Evolutionary conservation across 2,329 filamentous ascomycete species (phyloP).

Genomic region (Fusarium sp.): DNA sequence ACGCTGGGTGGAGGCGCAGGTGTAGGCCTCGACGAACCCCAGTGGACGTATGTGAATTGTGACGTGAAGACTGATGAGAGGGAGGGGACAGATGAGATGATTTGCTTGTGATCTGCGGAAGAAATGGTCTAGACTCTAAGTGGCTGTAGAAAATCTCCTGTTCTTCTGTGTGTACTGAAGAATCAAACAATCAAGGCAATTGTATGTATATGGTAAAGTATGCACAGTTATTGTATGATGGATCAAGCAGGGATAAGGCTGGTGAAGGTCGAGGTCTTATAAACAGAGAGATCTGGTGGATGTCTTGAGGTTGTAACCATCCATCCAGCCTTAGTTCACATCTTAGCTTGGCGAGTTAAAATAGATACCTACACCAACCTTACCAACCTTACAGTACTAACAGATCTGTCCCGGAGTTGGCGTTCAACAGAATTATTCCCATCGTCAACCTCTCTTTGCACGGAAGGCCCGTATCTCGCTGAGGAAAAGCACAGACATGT

Average conservation of each 20-base stretch:
- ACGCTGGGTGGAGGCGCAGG: slow-evolving; percentile 27
- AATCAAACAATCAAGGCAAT: neutral
- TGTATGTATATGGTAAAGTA: neutral
- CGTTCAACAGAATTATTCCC: slow-evolving; percentile 5
- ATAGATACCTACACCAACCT: slow-evolving; percentile 21
- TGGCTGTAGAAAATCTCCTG: slow-evolving; percentile 17
- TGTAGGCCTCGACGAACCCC: slow-evolving; percentile 14
- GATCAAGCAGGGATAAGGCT: slow-evolving; percentile 2
- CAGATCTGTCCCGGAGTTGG: slow-evolving; percentile 13
- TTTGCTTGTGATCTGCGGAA: slow-evolving; percentile 9
- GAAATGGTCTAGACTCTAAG: slow-evolving; percentile 32
- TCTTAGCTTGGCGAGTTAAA: slow-evolving; percentile 27
- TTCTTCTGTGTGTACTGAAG: neutral
- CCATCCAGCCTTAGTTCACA: slow-evolving; percentile 12
- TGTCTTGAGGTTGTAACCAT: slow-evolving; percentile 20
- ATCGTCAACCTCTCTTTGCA: neutral
- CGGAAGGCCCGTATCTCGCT: slow-evolving; percentile 16
- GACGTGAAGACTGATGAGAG: neutral
- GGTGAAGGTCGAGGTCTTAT: slow-evolving; percentile 14
- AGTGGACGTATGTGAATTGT: neutral
- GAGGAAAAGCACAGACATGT: neutral
- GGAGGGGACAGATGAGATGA: slow-evolving; percentile 3
- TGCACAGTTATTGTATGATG: neutral
- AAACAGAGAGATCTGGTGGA: neutral
- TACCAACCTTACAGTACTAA: neutral